Conservation (phyloP, 2,329 filamentous ascomycete species). For the Diaporthe citriasiana region DNA sequence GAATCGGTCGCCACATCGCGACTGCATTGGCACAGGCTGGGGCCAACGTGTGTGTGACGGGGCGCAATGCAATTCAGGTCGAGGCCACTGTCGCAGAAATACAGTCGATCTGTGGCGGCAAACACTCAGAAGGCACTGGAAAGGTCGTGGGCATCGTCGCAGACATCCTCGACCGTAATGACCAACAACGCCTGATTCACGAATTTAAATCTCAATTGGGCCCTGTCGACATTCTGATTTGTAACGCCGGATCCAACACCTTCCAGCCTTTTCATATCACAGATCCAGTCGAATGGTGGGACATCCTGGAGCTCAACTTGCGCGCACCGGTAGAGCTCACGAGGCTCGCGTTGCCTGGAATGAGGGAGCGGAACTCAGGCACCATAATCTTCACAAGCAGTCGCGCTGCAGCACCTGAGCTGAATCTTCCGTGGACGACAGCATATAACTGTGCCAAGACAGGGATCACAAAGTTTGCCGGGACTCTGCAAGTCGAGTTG, state of each 20-base stretch:
- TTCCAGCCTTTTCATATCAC: constrained; percentile 24
- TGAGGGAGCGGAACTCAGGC: constrained; percentile 13
- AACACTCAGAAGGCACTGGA: neutral
- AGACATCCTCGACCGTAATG: constrained; percentile 16
- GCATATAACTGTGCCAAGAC: constrained; percentile 27
- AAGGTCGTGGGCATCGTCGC: neutral
- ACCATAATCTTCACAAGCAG: constrained; percentile 17
- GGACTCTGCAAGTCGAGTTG: constrained; percentile 19
- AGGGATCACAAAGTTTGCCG: constrained; percentile 16
- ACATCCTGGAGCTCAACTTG: constrained; percentile 22
- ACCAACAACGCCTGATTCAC: constrained; percentile 2
- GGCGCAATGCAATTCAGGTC: constrained; percentile 11
- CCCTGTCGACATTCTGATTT: constrained; percentile 6
- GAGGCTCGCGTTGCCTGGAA: constrained; percentile 7
- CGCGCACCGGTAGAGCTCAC: constrained; percentile 26
- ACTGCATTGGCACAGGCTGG: constrained; percentile 11
- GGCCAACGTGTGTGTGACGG: constrained; percentile 8
- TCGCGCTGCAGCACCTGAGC: constrained; percentile 4
- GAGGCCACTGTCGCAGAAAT: neutral
- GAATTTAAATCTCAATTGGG: constrained; percentile 12
- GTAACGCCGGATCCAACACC: constrained; percentile 17
- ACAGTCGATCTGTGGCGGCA: neutral
- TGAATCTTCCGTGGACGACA: constrained; percentile 18
- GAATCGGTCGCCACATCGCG: constrained; percentile 17
- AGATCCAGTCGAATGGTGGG: constrained; percentile 25